These are phyloP conservation scores for Tuber magnatum DNA, from an alignment of 495 filamentous ascomycete genomes.

Conservation along the genomic window DNA sequence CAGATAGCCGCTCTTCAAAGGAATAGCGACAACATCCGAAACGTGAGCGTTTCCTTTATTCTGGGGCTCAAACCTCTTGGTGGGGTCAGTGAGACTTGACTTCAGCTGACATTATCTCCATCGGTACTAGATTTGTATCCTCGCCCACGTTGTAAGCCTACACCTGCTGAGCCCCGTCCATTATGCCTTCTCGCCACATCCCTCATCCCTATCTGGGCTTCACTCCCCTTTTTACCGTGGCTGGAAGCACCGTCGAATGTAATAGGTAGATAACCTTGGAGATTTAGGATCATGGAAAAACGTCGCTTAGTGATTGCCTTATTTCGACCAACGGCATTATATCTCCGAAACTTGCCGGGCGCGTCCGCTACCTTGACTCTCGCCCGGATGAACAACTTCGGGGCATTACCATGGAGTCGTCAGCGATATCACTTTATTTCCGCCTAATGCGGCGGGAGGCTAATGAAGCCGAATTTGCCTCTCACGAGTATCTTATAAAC, in stretches of 20 bases:
- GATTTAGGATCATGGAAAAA: slow-evolving; percentile 86
- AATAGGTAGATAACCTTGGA: neutral
- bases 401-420: slow-evolving; percentile 99
- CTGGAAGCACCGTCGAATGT: neutral
- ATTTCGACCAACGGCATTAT: slow-evolving; percentile 99
- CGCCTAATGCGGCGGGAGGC: slow-evolving; percentile 68
- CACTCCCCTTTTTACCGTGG: neutral
- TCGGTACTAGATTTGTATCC: slow-evolving; percentile 74
- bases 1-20: slow-evolving; percentile 39
- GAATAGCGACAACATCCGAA: slow-evolving; percentile 41
- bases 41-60: slow-evolving; percentile 29
- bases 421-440: slow-evolving; percentile 94
- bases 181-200: slow-evolving; percentile 2
- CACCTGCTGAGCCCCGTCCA: slow-evolving; percentile 10
- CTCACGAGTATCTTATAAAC: slow-evolving; percentile 91
- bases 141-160: slow-evolving; percentile 82
- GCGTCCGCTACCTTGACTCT: slow-evolving; percentile 96
- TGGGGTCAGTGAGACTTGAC: slow-evolving; percentile 9
- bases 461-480: slow-evolving; percentile 60
- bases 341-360: slow-evolving; percentile 91
- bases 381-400: slow-evolving; percentile 93
- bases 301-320: slow-evolving; percentile 89
- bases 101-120: slow-evolving; percentile 21
- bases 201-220: neutral
- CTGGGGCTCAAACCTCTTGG: slow-evolving; percentile 1